phyloP scores from a whole-genome alignment of 2,329 filamentous ascomycete species.

The Sporothrix curviconia region DNA sequence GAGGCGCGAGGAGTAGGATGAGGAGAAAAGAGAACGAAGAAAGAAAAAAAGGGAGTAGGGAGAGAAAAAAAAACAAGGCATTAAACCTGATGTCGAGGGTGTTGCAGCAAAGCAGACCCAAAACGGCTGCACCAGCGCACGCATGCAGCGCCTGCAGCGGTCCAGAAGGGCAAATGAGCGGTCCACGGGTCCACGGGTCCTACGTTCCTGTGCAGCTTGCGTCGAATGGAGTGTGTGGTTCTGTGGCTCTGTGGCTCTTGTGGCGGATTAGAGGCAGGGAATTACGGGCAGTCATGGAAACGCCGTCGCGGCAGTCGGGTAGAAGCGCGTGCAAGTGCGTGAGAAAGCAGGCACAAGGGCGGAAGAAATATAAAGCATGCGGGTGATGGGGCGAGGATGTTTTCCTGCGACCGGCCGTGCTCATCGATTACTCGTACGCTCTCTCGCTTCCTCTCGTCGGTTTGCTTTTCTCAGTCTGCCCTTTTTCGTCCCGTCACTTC shows the following conservation, averaged over 20 bases:
- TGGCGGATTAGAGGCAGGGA: not conserved
- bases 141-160: conserved; percentile 4
- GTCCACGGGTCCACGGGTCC: not conserved
- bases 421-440: not conserved
- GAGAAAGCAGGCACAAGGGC: not conserved
- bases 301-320: conserved; percentile 2
- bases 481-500: not conserved
- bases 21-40: not conserved
- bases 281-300: not conserved
- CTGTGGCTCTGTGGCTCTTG: not conserved
- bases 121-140: conserved; percentile 3
- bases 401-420: not conserved
- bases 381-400: not conserved
- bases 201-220: conserved; percentile 1
- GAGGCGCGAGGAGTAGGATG: not conserved
- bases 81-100: not conserved
- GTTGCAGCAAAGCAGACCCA: not conserved
- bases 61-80: not conserved
- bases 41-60: not conserved
- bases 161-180: not conserved
- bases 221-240: not conserved
- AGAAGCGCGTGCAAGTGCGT: too few relatives aligned
- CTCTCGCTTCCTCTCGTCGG: not conserved
- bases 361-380: not conserved
- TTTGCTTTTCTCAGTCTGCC: not conserved